phyloP scores from a whole-genome alignment of 2,329 filamentous ascomycete species.

The Didymella exigua region DNA sequence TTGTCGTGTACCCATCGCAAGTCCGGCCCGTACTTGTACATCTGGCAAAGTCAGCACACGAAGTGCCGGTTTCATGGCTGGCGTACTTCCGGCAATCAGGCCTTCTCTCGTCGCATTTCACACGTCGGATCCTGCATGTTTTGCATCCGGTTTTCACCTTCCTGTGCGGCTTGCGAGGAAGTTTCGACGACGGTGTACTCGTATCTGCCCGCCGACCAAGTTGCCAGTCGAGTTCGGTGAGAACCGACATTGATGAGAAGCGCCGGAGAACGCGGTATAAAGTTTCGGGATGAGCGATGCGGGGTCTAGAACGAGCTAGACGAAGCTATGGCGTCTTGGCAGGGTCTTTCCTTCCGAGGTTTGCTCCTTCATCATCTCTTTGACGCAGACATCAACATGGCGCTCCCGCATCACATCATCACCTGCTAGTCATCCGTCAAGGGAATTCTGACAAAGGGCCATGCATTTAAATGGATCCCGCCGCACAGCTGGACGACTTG shows the following conservation, averaged over 20 bases:
- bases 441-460: too few relatives aligned
- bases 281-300: background rate
- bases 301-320: background rate
- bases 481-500: background rate
- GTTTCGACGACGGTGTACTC: too few relatives aligned
- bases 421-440: background rate
- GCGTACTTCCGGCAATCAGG: constrained; percentile 29
- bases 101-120: constrained; percentile 34
- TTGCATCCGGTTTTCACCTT: constrained; percentile 31
- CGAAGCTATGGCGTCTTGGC: background rate
- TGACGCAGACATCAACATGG: background rate
- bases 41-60: constrained; percentile 16
- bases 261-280: background rate
- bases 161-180: background rate
- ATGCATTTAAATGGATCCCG: background rate
- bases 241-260: background rate
- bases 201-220: background rate
- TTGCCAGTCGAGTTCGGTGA: background rate
- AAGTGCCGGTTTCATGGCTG: too few relatives aligned
- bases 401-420: background rate
- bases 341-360: background rate
- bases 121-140: constrained; percentile 32
- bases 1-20: constrained; percentile 28
- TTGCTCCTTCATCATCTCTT: background rate
- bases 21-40: constrained; percentile 33